phyloP scores from a whole-genome alignment of 208 protist genomes.

The Acanthamoeba divionensis region DNA sequence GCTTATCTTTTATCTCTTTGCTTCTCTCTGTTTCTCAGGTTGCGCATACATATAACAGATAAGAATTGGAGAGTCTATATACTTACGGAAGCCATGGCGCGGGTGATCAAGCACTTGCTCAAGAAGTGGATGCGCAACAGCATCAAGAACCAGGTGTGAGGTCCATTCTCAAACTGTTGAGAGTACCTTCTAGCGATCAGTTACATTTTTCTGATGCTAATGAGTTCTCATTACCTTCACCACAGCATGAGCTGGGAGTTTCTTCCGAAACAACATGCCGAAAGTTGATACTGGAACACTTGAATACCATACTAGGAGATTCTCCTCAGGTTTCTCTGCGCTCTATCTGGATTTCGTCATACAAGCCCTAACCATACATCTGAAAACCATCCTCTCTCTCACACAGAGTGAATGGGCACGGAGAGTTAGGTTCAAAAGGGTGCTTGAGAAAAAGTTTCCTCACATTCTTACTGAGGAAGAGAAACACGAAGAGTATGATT shows the following conservation, averaged over 20 bases:
- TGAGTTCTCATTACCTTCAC: background rate
- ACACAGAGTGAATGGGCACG: background rate
- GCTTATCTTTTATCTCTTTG: background rate
- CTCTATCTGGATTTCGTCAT: background rate
- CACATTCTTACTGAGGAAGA: background rate
- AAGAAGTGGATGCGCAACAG: background rate
- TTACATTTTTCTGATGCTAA: background rate
- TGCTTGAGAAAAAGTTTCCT: background rate
- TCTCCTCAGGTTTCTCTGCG: background rate
- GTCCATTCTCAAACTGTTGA: too few relatives aligned
- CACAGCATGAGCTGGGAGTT: background rate
- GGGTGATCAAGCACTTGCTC: background rate
- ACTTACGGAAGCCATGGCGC: background rate
- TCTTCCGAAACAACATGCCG: slow-evolving; percentile 2
- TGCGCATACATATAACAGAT: background rate
- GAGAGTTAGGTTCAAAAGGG: background rate
- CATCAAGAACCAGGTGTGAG: background rate
- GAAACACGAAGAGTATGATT: background rate
- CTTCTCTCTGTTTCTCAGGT: background rate
- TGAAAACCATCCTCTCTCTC: background rate
- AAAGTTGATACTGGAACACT: background rate
- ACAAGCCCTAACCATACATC: background rate
- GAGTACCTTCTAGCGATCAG: background rate
- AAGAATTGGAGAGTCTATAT: background rate
- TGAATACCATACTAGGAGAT: slow-evolving; percentile 8